Conservation (phyloP, 2,329 filamentous ascomycete species). For the Rhynchosporium agropyri region DNA sequence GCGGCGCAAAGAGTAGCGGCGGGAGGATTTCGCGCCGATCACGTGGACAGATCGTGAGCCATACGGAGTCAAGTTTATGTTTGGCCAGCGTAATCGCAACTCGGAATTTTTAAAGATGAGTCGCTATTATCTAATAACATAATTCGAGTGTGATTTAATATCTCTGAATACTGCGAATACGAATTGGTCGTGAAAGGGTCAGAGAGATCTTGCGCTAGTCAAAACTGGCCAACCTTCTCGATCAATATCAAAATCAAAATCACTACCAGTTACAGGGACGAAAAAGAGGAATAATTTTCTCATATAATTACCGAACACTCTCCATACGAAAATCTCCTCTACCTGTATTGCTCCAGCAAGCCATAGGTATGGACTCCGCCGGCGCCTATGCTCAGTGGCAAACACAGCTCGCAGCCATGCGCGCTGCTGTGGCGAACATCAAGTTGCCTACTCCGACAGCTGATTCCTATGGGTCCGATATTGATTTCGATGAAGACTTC, state of each 20-base stretch:
- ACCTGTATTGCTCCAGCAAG: conserved; percentile 25
- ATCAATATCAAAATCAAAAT: neutral
- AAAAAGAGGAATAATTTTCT: neutral
- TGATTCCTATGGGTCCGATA: conserved; percentile 56
- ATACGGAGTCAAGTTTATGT: neutral
- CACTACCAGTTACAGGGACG: neutral
- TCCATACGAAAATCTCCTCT: neutral
- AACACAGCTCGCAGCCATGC: conserved; percentile 83
- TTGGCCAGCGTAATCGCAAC: neutral
- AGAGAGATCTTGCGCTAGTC: neutral
- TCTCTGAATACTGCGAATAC: neutral
- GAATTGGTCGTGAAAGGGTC: too few species aligned
- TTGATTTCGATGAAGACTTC: conserved; percentile 63
- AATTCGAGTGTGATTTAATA: neutral
- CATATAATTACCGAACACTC: neutral
- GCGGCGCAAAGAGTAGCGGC: neutral
- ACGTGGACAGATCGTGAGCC: neutral
- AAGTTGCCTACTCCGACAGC: conserved; percentile 49
- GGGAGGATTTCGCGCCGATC: conserved; percentile 1
- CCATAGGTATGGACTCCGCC: conserved; percentile 31
- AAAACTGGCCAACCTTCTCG: neutral
- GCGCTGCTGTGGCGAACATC: conserved; percentile 76
- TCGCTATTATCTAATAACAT: too few species aligned
- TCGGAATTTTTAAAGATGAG: neutral
- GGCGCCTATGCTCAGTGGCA: conserved; percentile 72